Evolutionary conservation across 768 basidiomycete genomes (phyloP).

Genomic region (Mycena amicta): DNA sequence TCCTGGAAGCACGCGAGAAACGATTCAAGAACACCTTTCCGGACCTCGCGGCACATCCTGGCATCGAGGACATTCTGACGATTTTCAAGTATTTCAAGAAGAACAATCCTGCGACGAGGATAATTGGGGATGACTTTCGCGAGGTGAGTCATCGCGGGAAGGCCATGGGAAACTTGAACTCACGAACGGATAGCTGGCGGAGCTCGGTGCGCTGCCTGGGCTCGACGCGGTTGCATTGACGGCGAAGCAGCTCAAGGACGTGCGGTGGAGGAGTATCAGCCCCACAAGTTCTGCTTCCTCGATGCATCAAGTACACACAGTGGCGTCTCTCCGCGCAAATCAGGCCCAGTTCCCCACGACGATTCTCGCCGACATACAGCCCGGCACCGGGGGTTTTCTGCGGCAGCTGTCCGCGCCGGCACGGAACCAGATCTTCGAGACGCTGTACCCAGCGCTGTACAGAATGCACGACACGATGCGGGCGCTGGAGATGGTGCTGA

Average conservation of each 20-base stretch:
- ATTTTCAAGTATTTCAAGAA: slow-evolving; percentile 46
- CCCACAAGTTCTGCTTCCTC: slow-evolving; percentile 6
- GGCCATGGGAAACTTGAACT: background rate
- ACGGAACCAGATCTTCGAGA: slow-evolving; percentile 34
- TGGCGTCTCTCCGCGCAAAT: slow-evolving; percentile 35
- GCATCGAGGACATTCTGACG: slow-evolving; percentile 49
- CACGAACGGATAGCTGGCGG: slow-evolving; percentile 36
- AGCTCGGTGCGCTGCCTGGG: slow-evolving; percentile 43
- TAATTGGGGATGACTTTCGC: slow-evolving; percentile 46
- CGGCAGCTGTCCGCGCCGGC: slow-evolving; percentile 38
- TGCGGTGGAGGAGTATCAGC: slow-evolving; percentile 34
- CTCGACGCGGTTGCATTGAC: slow-evolving; percentile 47
- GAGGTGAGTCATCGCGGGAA: slow-evolving; percentile 32
- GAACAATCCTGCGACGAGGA: slow-evolving; percentile 40
- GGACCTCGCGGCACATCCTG: slow-evolving; percentile 40
- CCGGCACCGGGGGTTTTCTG: slow-evolving; percentile 35
- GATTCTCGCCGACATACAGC: slow-evolving; percentile 25
- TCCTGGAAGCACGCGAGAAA: slow-evolving; percentile 47
- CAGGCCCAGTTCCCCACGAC: slow-evolving; percentile 43
- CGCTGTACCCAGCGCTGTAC: slow-evolving; percentile 36
- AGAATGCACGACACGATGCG: slow-evolving; percentile 42
- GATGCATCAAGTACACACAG: slow-evolving; percentile 26
- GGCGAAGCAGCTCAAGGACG: slow-evolving; percentile 41
- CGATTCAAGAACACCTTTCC: slow-evolving; percentile 23
- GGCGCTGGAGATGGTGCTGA: slow-evolving; percentile 37